phyloP scores from a whole-genome alignment of 225 moss, liverwort and hornwort genomes.

The Takakia lepidozioides region DNA sequence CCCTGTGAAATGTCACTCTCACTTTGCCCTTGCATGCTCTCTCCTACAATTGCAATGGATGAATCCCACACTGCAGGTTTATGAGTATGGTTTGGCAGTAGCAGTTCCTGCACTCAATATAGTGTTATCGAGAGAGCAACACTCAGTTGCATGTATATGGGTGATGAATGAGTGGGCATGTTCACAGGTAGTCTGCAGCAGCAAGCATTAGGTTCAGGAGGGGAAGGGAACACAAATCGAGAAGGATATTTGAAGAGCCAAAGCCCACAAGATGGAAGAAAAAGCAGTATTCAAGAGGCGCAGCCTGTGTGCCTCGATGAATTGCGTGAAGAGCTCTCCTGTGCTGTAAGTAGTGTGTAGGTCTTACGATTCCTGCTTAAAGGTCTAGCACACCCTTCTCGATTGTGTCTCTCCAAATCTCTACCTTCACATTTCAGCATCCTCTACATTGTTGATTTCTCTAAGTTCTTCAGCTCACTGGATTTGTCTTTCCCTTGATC shows the following conservation, averaged over 20 bases:
- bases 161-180: no score
- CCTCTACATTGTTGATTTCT: not conserved
- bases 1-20: no score
- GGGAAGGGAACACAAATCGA: slow-evolving; percentile 26
- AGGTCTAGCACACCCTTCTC: not conserved
- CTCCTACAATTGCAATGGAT: no score
- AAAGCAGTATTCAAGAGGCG: slow-evolving; percentile 19
- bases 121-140: no score
- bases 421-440: not conserved
- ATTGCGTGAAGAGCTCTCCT: slow-evolving; percentile 73
- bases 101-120: no score
- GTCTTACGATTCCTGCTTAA: not conserved
- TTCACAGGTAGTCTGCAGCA: slow-evolving; percentile 6
- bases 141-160: no score
- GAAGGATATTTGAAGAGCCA: slow-evolving; percentile 5
- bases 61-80: no score
- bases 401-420: not conserved
- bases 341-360: slow-evolving; percentile 81
- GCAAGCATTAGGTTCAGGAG: slow-evolving; percentile 16
- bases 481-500: not conserved
- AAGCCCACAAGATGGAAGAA: slow-evolving; percentile 12
- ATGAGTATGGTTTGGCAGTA: no score
- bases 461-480: not conserved
- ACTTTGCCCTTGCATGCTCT: no score
- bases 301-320: slow-evolving; percentile 54